These are phyloP conservation scores for Lentinula boryana DNA, from an alignment of 768 basidiomycete species.

Conservation along the genomic window DNA sequence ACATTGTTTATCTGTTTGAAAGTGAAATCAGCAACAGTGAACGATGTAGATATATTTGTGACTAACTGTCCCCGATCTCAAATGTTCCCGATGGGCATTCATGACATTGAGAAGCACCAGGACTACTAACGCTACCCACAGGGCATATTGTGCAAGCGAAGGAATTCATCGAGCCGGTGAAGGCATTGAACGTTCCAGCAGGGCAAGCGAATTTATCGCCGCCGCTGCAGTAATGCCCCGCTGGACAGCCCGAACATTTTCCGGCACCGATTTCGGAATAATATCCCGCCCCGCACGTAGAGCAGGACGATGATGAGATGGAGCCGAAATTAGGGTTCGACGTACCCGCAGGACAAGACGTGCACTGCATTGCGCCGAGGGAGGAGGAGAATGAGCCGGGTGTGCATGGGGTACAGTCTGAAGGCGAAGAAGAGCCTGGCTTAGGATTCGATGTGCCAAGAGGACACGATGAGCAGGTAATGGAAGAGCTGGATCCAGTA, in stretches of 20 bases:
- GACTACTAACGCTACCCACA: not conserved
- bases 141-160: not conserved
- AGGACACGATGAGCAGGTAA: not conserved
- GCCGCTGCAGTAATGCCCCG: not conserved
- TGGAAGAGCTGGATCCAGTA: not conserved
- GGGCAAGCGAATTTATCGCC: not conserved
- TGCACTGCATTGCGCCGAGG: not conserved
- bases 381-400: not conserved
- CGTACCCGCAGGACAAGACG: not conserved
- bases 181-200: not conserved
- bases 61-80: not conserved
- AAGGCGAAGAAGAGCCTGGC: not conserved
- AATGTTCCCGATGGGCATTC: not conserved
- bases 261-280: not conserved
- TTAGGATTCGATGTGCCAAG: not conserved
- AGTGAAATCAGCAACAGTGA: not conserved
- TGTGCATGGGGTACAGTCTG: not conserved
- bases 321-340: not conserved
- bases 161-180: not conserved
- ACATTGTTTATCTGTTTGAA: not conserved
- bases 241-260: not conserved
- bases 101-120: not conserved
- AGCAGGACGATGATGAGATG: not conserved
- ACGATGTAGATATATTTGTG: fast-evolving
- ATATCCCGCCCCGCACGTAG: not conserved